phyloP scores from a whole-genome alignment of 2,329 filamentous ascomycete genomes.

The Fusarium xylarioides region DNA sequence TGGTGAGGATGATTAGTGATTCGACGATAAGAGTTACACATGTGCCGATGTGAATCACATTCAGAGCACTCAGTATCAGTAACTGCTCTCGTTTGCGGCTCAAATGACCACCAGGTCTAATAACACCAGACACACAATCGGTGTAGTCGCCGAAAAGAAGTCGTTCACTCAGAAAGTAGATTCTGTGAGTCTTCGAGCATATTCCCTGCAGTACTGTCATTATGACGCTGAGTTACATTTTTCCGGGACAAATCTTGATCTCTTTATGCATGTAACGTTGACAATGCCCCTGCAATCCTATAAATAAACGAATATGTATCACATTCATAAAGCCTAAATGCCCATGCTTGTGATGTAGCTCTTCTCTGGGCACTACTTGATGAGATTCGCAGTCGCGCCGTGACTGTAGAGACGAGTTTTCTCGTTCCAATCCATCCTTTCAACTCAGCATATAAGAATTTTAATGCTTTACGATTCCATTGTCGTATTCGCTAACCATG shows the following conservation, averaged over 20 bases:
- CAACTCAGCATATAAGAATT: neutral
- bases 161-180: neutral
- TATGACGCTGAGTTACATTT: neutral
- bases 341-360: neutral
- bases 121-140: no score
- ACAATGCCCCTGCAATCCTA: no score
- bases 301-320: neutral
- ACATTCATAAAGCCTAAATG: neutral
- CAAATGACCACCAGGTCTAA: neutral
- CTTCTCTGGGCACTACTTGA: neutral
- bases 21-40: neutral
- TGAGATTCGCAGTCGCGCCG: no score
- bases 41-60: neutral
- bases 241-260: neutral
- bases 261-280: neutral
- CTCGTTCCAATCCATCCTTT: rapidly evolving
- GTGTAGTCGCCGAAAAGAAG: no score
- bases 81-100: neutral
- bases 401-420: neutral
- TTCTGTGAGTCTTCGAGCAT: no score
- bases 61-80: neutral
- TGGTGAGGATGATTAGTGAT: neutral
- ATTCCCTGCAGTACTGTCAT: neutral
- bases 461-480: rapidly evolving
- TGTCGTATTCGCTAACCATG: rapidly evolving